phyloP scores from a whole-genome alignment of 2,329 filamentous ascomycete genomes.

The Zelopaecilomyces penicillatus region DNA sequence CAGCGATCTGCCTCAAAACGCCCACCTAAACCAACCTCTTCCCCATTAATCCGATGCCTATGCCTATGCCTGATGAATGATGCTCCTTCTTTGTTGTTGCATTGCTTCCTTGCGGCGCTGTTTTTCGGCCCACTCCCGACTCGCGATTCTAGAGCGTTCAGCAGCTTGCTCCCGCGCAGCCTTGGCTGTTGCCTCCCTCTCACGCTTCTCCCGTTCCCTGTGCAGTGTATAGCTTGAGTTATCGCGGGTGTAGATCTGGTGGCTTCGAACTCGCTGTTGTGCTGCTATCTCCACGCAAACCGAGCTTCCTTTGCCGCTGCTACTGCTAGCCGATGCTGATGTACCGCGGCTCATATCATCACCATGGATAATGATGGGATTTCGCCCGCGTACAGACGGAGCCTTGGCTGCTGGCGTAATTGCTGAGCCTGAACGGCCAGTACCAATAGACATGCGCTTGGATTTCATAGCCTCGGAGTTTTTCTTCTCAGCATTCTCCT shows the following conservation, averaged over 20 bases:
- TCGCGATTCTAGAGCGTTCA: slow-evolving; percentile 49
- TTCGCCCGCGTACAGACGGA: slow-evolving; percentile 18
- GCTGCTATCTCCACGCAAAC: slow-evolving; percentile 43
- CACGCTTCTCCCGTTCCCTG: slow-evolving; percentile 44
- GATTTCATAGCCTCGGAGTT: slow-evolving; percentile 9
- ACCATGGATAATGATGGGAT: slow-evolving; percentile 14
- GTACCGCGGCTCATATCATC: slow-evolving; percentile 29
- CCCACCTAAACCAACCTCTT: too few relatives aligned
- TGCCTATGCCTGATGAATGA: slow-evolving; percentile 4
- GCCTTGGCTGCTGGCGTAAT: slow-evolving; percentile 8
- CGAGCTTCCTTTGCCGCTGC: slow-evolving; percentile 36
- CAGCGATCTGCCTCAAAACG: too few relatives aligned
- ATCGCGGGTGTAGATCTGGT: slow-evolving; percentile 46
- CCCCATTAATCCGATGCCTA: too few relatives aligned
- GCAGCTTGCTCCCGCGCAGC: slow-evolving; percentile 51
- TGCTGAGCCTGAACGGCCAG: slow-evolving; percentile 3
- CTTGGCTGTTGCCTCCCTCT: slow-evolving; percentile 46
- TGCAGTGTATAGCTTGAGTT: slow-evolving; percentile 34
- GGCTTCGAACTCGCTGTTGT: slow-evolving; percentile 44
- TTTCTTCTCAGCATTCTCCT: slow-evolving; percentile 16
- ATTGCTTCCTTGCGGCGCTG: slow-evolving; percentile 34
- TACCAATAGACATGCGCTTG: slow-evolving; percentile 18
- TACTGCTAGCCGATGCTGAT: slow-evolving; percentile 38
- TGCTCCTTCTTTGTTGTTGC: slow-evolving; percentile 10
- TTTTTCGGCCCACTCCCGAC: slow-evolving; percentile 56